Evolutionary conservation across 257 asterid genomes (phyloP).

Genomic region (Solanum acaule): DNA sequence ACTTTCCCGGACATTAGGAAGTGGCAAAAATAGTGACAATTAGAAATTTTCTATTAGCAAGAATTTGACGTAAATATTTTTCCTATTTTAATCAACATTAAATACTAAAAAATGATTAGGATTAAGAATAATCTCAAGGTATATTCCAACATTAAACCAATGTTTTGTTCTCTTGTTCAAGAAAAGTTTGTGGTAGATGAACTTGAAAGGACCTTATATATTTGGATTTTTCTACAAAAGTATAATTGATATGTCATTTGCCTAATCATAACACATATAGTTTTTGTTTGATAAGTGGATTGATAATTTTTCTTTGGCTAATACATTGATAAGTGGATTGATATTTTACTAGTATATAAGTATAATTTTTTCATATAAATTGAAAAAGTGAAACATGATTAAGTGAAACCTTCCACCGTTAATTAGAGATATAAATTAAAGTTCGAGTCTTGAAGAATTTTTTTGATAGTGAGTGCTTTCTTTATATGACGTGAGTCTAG

Average conservation of each 20-base stretch:
- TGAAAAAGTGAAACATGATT: not conserved
- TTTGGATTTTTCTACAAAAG: not conserved
- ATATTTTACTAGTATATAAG: not conserved
- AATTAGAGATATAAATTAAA: not conserved
- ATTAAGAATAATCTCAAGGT: not conserved
- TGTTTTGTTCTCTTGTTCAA: not conserved
- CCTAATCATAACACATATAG: not conserved
- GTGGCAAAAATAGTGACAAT: not conserved
- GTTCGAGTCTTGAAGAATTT: fast-evolving
- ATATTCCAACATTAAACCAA: not conserved
- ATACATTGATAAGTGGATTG: not conserved
- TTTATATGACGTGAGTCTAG: not conserved
- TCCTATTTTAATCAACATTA: not conserved
- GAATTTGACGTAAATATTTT: not conserved
- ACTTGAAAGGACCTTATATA: not conserved
- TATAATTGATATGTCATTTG: not conserved
- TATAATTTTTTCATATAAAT: not conserved
- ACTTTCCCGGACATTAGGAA: not conserved
- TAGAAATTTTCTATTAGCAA: not conserved
- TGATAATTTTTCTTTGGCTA: not conserved
- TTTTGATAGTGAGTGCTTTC: not conserved
- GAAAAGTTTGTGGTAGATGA: not conserved
- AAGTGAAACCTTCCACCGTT: not conserved
- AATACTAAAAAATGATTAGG: not conserved
- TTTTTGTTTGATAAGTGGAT: not conserved